phyloP scores from a whole-genome alignment of 1,139 yeast species.

The Taphrina pruni region DNA sequence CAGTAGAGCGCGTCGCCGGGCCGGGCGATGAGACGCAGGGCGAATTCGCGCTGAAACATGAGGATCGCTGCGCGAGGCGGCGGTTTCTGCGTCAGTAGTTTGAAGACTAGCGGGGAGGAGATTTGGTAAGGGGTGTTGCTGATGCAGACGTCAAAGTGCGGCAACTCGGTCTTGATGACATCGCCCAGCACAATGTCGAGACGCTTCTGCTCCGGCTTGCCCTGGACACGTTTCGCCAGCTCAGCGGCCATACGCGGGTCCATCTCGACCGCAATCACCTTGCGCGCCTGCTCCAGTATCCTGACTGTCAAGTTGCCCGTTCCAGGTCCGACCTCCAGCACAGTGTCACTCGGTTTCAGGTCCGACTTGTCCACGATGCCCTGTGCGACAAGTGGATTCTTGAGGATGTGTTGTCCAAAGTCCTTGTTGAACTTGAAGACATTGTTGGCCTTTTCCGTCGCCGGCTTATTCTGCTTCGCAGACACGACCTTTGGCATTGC shows the following conservation, averaged over 20 bases:
- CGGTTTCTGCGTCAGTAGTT: slow-evolving; percentile 82
- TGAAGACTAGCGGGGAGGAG: slow-evolving; percentile 94
- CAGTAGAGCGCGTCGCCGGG: slow-evolving; percentile 95
- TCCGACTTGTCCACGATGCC: slow-evolving; percentile 97
- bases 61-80: slow-evolving; percentile 95
- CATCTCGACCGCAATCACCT: slow-evolving; percentile 95
- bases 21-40: slow-evolving; percentile 85
- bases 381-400: slow-evolving; percentile 95
- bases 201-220: slow-evolving; percentile 89
- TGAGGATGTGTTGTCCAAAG: slow-evolving; percentile 94
- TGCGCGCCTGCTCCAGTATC: slow-evolving; percentile 87
- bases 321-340: slow-evolving; percentile 98
- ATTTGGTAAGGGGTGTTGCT: slow-evolving; percentile 98
- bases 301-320: slow-evolving; percentile 96
- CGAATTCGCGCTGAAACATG: slow-evolving; percentile 98
- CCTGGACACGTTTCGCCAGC: slow-evolving; percentile 94
- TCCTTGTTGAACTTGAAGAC: slow-evolving; percentile 75
- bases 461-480: slow-evolving; percentile 34
- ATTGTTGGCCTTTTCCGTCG: slow-evolving; percentile 43
- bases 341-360: slow-evolving; percentile 88
- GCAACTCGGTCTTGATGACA: slow-evolving; percentile 92
- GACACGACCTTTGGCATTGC: slow-evolving; percentile 37
- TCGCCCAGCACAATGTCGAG: slow-evolving; percentile 91
- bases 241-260: slow-evolving; percentile 99
- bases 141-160: slow-evolving; percentile 93